Evolutionary conservation across 768 basidiomycete species (phyloP).

Genomic region (Fomitopsis pulvina): DNA sequence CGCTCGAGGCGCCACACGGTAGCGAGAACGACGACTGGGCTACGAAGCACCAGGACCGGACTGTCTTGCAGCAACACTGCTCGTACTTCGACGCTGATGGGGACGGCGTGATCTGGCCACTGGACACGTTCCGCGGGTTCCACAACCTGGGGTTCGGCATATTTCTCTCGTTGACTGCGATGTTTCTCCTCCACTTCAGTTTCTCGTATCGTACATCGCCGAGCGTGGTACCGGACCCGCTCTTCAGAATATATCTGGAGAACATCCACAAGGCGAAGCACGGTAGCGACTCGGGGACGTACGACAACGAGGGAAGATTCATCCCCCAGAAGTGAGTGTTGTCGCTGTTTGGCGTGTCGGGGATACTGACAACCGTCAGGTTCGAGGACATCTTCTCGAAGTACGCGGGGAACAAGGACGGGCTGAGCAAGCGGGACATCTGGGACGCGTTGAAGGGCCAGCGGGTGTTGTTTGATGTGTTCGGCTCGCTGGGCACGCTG

Average conservation of each 20-base stretch:
- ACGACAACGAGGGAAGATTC: slow-evolving; percentile 36
- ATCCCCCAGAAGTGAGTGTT: slow-evolving; percentile 25
- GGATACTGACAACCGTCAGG: neutral
- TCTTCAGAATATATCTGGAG: slow-evolving; percentile 31
- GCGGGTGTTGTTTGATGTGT: slow-evolving; percentile 28
- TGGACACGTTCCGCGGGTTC: too few relatives aligned
- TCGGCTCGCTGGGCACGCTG: slow-evolving; percentile 29
- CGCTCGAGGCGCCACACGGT: slow-evolving; percentile 12
- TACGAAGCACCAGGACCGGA: slow-evolving; percentile 17
- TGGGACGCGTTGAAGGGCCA: slow-evolving; percentile 29
- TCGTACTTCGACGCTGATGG: too few relatives aligned
- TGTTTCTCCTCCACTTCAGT: slow-evolving; percentile 27
- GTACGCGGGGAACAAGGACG: slow-evolving; percentile 22
- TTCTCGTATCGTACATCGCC: slow-evolving; percentile 28
- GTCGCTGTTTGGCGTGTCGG: too few relatives aligned
- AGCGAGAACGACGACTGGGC: slow-evolving; percentile 12
- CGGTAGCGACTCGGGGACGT: slow-evolving; percentile 36
- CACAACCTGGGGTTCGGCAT: too few relatives aligned
- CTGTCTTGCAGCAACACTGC: slow-evolving; percentile 5
- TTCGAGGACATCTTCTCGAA: slow-evolving; percentile 41
- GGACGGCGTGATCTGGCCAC: too few relatives aligned
- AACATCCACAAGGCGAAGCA: slow-evolving; percentile 34
- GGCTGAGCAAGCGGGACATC: slow-evolving; percentile 23
- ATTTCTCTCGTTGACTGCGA: slow-evolving; percentile 15
- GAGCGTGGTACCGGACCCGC: slow-evolving; percentile 33